Conservation (phyloP, 352 stramenopile genomes). For the Pythium dissimile region DNA sequence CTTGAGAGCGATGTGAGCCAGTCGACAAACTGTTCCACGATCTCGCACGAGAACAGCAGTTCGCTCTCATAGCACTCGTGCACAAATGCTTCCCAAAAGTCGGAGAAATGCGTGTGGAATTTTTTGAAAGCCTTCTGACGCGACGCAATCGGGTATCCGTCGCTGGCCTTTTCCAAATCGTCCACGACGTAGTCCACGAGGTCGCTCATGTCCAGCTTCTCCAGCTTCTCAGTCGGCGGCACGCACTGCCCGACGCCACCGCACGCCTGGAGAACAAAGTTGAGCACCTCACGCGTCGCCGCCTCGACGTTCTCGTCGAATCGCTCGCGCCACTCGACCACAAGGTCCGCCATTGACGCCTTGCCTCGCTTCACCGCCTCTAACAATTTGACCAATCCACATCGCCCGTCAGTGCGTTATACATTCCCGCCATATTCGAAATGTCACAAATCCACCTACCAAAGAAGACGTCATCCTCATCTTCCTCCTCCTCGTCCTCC, state of each 20-base stretch:
- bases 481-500: constrained; percentile 10
- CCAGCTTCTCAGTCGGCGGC: constrained; percentile 43
- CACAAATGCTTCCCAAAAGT: constrained; percentile 80
- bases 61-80: constrained; percentile 80
- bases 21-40: constrained; percentile 66
- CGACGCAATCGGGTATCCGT: constrained; percentile 68
- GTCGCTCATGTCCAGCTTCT: constrained; percentile 70
- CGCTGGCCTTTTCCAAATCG: constrained; percentile 52
- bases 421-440: neutral
- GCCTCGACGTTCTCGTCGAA: constrained; percentile 58
- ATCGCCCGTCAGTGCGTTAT: neutral
- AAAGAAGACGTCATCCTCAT: constrained; percentile 19
- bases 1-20: constrained; percentile 84
- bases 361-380: constrained; percentile 58
- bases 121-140: constrained; percentile 51
- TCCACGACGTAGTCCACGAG: constrained; percentile 67
- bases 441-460: constrained; percentile 9
- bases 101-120: constrained; percentile 61
- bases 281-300: constrained; percentile 66
- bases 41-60: constrained; percentile 63
- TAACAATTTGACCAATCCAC: constrained; percentile 18
- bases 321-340: constrained; percentile 64
- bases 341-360: constrained; percentile 42
- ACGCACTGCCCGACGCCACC: constrained; percentile 49
- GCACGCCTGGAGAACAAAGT: constrained; percentile 77